Percentiles rank a stretch among this genome's conserved stretches.
Evolutionary conservation across 176 grass and related monocot species (phyloP).

Genomic region (Oryza rufipogon): DNA sequence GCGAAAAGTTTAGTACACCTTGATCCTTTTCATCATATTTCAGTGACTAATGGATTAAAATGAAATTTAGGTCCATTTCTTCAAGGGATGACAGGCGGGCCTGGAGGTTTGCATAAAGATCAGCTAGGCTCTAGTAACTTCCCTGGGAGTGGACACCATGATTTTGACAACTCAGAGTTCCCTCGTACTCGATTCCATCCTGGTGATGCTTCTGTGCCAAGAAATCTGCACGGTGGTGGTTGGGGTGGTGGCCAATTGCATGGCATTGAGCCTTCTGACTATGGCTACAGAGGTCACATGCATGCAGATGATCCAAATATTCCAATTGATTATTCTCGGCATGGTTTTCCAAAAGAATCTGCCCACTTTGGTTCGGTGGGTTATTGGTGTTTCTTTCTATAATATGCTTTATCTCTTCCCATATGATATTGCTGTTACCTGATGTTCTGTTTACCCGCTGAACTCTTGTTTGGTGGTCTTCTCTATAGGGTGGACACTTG

Average conservation of each 20-base stretch:
- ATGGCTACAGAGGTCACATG: constrained; percentile 45
- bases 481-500: constrained; percentile 45
- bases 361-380: constrained; percentile 49
- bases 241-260: constrained; percentile 36
- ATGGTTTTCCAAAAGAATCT: constrained; percentile 66
- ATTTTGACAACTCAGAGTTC: constrained; percentile 57
- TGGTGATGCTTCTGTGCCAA: constrained; percentile 48
- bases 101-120: constrained; percentile 42
- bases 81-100: constrained; percentile 53
- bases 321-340: constrained; percentile 45
- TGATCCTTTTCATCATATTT: constrained; percentile 28
- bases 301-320: constrained; percentile 50
- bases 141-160: constrained; percentile 35
- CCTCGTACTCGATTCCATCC: constrained; percentile 40
- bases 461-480: constrained; percentile 22
- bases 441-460: constrained; percentile 16
- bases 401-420: neutral
- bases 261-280: constrained; percentile 48
- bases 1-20: constrained; percentile 34
- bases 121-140: constrained; percentile 52
- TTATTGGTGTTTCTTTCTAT: constrained; percentile 28
- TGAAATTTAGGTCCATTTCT: constrained; percentile 51
- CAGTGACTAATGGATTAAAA: constrained; percentile 17
- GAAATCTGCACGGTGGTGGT: constrained; percentile 18
- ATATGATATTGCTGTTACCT: constrained; percentile 38